phyloP scores from a whole-genome alignment of 2,329 filamentous ascomycete genomes.

The Byssoonygena ceratinophila region DNA sequence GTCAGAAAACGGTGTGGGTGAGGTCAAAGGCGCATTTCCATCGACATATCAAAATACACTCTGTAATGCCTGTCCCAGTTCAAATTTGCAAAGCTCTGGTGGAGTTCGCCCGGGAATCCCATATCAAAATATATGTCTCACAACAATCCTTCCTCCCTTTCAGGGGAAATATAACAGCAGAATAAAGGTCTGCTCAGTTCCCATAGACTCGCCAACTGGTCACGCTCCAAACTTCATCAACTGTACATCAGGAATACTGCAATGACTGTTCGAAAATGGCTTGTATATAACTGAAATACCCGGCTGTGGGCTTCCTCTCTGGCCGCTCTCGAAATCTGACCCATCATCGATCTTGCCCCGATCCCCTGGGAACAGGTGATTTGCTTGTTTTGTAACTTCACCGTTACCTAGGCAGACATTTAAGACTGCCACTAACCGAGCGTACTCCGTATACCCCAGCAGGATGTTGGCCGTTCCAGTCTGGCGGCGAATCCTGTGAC shows the following conservation, averaged over 20 bases:
- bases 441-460: neutral
- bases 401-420: neutral
- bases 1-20: neutral
- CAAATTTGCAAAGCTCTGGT: neutral
- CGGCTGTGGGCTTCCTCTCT: neutral
- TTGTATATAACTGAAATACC: neutral
- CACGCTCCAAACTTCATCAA: neutral
- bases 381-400: neutral
- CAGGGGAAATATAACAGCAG: too few species aligned
- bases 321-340: conserved; percentile 8
- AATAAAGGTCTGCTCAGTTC: too few species aligned
- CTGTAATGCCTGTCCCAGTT: neutral
- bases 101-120: conserved; percentile 1
- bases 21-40: neutral
- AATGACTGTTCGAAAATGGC: too few species aligned
- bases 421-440: neutral
- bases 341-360: conserved; percentile 8
- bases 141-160: neutral
- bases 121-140: conserved; percentile 7
- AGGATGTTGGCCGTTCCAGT: neutral
- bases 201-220: neutral
- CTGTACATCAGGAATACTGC: too few species aligned
- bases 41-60: conserved; percentile 3
- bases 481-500: neutral
- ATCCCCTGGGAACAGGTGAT: conserved; percentile 7